These are phyloP conservation scores for Periconia macrospinosa DNA, from an alignment of 2,329 filamentous ascomycete species.

Conservation along the genomic window DNA sequence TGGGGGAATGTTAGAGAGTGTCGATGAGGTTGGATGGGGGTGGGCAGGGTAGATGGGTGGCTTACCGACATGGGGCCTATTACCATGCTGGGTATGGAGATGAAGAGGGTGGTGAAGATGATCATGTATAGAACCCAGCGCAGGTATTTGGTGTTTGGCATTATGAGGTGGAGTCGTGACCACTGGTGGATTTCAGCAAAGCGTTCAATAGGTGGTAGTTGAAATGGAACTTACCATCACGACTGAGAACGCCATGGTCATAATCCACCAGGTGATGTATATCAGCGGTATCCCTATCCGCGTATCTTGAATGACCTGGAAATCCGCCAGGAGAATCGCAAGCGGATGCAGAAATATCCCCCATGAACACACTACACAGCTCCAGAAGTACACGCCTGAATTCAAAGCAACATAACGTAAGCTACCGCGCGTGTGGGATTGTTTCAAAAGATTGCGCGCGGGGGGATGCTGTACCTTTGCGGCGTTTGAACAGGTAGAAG, in stretches of 20 bases:
- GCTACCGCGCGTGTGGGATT: background rate
- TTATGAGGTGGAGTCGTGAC: background rate
- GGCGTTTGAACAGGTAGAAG: conserved; percentile 44
- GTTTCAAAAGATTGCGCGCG: background rate
- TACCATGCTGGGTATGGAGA: conserved; percentile 57
- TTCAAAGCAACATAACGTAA: background rate
- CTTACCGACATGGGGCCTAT: conserved; percentile 54
- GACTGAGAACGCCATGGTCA: conserved; percentile 61
- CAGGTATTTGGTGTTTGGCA: background rate
- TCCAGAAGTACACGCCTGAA: conserved; percentile 50
- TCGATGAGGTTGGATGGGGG: background rate
- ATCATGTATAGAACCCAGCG: conserved; percentile 58
- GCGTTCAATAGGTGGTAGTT: conserved; percentile 59
- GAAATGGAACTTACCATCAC: conserved; percentile 57
- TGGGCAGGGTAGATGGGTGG: background rate
- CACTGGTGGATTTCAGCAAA: conserved; percentile 7
- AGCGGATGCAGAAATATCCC: conserved; percentile 43
- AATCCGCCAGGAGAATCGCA: conserved; percentile 46
- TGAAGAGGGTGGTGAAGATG: conserved; percentile 52
- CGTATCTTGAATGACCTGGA: conserved; percentile 42
- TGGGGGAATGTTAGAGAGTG: background rate
- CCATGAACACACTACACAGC: conserved; percentile 25
- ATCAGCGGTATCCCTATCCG: conserved; percentile 47
- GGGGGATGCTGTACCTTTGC: conserved; percentile 33
- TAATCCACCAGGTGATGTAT: conserved; percentile 57